Evolutionary conservation across 495 filamentous ascomycete genomes (phyloP), one percentile per base, ranked within the genome.

Genomic region (Tuber umbilicatum): DNA sequence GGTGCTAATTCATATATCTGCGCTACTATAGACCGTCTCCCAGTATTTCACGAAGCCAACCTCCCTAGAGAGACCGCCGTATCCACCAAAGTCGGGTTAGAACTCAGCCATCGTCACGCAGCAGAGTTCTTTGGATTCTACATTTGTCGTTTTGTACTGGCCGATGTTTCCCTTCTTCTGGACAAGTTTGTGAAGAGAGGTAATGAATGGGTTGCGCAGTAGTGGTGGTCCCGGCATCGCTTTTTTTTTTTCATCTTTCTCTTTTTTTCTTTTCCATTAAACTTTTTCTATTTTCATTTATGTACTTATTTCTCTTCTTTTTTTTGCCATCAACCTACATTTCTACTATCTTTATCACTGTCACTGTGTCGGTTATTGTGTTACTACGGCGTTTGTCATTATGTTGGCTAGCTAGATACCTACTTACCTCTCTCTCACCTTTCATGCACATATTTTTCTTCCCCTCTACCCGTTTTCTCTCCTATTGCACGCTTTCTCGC

Each of bases 51-150:
- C 60, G 95, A 99, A 82, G 94, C 97, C 83, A 94, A 93, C 17
- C 92, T 93, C 19, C 87, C 97, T 60, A 91, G 91, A 79, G 93
- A 94, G 70, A 73, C 85, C 89, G 88, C 77, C 27, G 90, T 88
- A 73, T 91, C 90, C 78, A 97, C 94, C 39, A 93, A 97, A 79
- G 93, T 98, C 71, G 96, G 95, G 27, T 87, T 99, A 41, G 96
- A 99, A 83, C 88, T 98, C 27, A 93, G 93, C 83, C 92, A 93
- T 41, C 89, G 94, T 31, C 94, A 97, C 84, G 96, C 95, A 16
- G 93, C 96, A 42, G 95, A 98, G 81, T 99, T 99, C 85, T 99
- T 99, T 83, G 94, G 90, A 41, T 97, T 99, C 84, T 98, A 93
- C 82, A 87, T 99, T 27, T 97, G 94, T 83, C 92, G 96, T 23